Conservation (phyloP, 164 flowering plant genomes). For the Akebia trifoliata region DNA sequence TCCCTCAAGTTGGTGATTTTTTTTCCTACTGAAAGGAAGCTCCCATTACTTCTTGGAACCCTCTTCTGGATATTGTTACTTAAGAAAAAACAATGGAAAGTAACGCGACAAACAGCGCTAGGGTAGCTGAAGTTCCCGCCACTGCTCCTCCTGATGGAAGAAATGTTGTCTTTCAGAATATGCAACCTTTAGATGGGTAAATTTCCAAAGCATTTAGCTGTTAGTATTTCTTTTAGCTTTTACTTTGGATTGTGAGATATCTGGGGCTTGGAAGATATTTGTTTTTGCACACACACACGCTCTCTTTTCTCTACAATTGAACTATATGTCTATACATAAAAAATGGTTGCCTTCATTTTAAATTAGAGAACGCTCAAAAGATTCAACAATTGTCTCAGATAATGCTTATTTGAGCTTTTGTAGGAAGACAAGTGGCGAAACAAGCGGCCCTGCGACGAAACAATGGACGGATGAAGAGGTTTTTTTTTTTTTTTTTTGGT, state of each 20-base stretch:
- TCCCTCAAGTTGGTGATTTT: slow-evolving; percentile 10
- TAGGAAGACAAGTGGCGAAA: slow-evolving; percentile 95
- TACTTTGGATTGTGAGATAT: no score
- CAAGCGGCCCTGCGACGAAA: slow-evolving; percentile 94
- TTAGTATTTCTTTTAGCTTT: background rate
- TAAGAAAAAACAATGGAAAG: slow-evolving; percentile 46
- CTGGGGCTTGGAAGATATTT: no score
- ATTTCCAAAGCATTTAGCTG: background rate
- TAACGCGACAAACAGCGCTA: slow-evolving; percentile 28
- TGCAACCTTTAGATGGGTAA: slow-evolving; percentile 64
- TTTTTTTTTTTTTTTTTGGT: no score
- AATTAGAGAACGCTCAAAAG: slow-evolving; percentile 1
- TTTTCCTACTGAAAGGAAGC: slow-evolving; percentile 12
- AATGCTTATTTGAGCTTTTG: slow-evolving; percentile 7
- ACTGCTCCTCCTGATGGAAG: slow-evolving; percentile 26
- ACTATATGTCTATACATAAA: no score
- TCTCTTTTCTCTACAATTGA: no score
- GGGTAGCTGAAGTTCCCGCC: slow-evolving; percentile 17
- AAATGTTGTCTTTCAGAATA: slow-evolving; percentile 32
- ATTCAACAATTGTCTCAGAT: background rate
- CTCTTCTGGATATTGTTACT: slow-evolving; percentile 23
- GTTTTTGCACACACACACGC: no score
- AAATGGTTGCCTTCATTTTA: background rate
- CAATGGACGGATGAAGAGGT: slow-evolving; percentile 99
- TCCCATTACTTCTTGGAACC: slow-evolving; percentile 32